Percentiles rank a stretch among this genome's conserved stretches.
Conservation (phyloP, 2,329 filamentous ascomycete genomes). For the Fusarium graminum region DNA sequence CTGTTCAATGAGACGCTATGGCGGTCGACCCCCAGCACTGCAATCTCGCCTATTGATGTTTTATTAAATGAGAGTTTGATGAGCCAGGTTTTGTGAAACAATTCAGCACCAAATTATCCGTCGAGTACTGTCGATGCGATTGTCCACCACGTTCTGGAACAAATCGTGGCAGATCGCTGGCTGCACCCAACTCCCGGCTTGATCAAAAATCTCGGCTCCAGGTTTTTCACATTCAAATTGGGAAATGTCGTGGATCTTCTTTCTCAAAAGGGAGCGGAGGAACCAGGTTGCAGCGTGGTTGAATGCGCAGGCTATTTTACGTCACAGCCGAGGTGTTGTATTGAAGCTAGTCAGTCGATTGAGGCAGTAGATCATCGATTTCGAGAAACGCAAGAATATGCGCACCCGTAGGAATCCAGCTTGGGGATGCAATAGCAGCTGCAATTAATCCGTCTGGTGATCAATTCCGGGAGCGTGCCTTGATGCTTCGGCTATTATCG, state of each 20-base stretch:
- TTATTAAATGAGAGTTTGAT: neutral
- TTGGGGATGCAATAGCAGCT: neutral
- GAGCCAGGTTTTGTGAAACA: neutral
- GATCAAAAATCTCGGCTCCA: neutral
- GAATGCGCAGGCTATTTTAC: neutral
- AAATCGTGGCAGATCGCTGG: neutral
- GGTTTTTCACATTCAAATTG: neutral
- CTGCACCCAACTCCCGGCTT: neutral
- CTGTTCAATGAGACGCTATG: slow-evolving; percentile 11
- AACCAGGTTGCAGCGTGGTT: neutral
- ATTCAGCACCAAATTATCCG: neutral
- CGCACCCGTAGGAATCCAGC: slow-evolving; percentile 18
- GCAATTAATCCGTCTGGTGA: neutral
- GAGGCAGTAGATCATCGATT: neutral
- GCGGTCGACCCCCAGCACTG: slow-evolving; percentile 1
- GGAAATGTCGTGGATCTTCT: neutral
- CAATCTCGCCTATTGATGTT: slow-evolving; percentile 9
- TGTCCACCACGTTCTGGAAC: neutral
- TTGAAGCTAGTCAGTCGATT: neutral
- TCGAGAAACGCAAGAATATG: neutral
- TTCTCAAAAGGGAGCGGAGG: neutral
- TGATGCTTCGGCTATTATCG: neutral
- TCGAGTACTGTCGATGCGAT: neutral
- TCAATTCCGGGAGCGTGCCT: neutral
- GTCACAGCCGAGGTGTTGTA: neutral